phyloP scores from a whole-genome alignment of 1,284 basidiomycete species.

The Coniferiporia weirii region DNA sequence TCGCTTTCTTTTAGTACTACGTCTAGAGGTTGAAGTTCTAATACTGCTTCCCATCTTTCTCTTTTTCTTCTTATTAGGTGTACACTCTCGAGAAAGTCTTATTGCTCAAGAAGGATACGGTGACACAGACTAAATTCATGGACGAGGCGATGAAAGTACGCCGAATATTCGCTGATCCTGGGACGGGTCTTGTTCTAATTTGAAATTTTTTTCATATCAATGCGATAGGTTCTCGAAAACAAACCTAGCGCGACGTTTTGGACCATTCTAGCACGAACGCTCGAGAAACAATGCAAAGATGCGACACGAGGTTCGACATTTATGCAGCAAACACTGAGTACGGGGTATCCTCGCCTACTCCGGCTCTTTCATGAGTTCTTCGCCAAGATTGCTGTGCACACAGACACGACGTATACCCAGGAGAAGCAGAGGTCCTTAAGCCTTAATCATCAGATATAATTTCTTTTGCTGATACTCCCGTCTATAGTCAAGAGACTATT shows the following conservation, averaged over 20 bases:
- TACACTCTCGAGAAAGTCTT: conserved; percentile 94
- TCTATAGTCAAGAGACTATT: conserved; percentile 79
- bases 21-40: neutral
- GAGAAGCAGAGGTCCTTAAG: conserved; percentile 72
- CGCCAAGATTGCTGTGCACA: conserved; percentile 88
- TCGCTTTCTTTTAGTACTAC: conserved; percentile 4
- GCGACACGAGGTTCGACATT: conserved; percentile 76
- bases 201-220: conserved; percentile 7
- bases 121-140: conserved; percentile 75
- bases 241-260: conserved; percentile 91
- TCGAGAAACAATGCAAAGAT: conserved; percentile 79
- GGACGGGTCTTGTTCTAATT: neutral
- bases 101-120: conserved; percentile 78
- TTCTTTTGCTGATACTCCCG: neutral
- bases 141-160: conserved; percentile 86
- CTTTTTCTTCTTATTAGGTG: conserved; percentile 45
- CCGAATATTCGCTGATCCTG: neutral
- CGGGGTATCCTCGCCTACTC: conserved; percentile 80
- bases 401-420: conserved; percentile 85
- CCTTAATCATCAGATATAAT: neutral
- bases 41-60: neutral
- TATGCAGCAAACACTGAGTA: conserved; percentile 80
- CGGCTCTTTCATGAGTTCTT: conserved; percentile 95
- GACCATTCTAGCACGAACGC: conserved; percentile 72
- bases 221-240: conserved; percentile 68